Evolutionary conservation across 2,329 filamentous ascomycete species (phyloP), one percentile per base, ranked within the genome.

Genomic region (Lomentospora prolificans): DNA sequence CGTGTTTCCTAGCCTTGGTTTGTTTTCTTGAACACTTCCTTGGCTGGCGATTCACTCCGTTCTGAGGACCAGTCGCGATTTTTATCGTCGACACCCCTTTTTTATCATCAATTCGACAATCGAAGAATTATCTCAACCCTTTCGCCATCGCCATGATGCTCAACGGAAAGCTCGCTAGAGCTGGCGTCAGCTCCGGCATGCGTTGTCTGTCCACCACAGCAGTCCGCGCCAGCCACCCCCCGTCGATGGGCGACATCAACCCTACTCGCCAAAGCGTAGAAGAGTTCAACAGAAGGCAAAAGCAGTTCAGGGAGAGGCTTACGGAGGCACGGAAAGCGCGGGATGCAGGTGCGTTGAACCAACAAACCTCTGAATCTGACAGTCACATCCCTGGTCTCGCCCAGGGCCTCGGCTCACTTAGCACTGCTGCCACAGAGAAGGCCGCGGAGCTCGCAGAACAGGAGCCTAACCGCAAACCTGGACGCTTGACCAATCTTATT

Each of bases 221-320:
- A 57, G 61, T 65, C 60, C 65, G 68, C 56, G 62, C 60, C 60
- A 39, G 19, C 25, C 77, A 75, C 57, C 75, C 84, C 19, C 94
- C 94, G n/a, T 84, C 87, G 36, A 81, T 99, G 62, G 86, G 88
- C 68, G 91, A 99, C 72, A 84, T 99, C 64, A 75, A 86, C 78
- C 70, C 72, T 17, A 68, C 70, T 50, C 81, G 85, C 51, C 77
- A 87, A 60, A 82, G 82, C 59, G 85, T 88, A 61, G 77, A 84
- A 55, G 76, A 79, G 57, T 99, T 97, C 79, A 89, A 88, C 68
- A 74, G 79, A 65, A 89, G 87, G 71, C 91, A 96, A 75, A 86
- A 86, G 71, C 79, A 85, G 66, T 97, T 96, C 74, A 87, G 94
- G 68, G 85, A 91, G 71, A 82, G 87, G 69, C 76, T 95, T 65